Evolutionary conservation across 768 basidiomycete genomes (phyloP).

Genomic region (Lactarius hengduanensis): DNA sequence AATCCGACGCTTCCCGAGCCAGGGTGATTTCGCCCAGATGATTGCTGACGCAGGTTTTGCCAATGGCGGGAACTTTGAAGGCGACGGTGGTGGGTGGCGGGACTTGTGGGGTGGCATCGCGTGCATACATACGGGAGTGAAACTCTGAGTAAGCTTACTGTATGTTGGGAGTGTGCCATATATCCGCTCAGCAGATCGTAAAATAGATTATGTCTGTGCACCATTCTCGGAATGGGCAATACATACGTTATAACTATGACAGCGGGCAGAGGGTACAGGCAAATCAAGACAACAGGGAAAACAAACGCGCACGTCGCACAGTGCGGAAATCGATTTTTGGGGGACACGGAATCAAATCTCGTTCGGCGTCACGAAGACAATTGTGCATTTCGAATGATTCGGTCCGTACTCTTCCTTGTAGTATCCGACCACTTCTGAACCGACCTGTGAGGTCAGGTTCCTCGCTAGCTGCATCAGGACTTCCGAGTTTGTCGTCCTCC

Average conservation of each 20-base stretch:
- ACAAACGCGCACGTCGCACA: not conserved
- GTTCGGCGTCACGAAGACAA: constrained; percentile 2
- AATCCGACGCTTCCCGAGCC: constrained; percentile 89
- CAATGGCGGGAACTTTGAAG: constrained; percentile 56
- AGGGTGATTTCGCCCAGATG: constrained; percentile 86
- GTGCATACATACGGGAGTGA: constrained; percentile 80
- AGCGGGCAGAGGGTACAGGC: no score
- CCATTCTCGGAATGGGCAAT: not conserved
- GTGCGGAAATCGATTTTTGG: not conserved
- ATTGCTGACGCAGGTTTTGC: constrained; percentile 82
- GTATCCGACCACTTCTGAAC: not conserved
- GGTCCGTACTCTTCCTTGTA: not conserved
- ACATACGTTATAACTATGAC: not conserved
- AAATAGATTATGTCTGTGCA: not conserved
- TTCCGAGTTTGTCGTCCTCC: not conserved
- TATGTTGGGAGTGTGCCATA: not conserved
- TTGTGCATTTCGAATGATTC: not conserved
- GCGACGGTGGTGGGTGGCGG: constrained; percentile 81
- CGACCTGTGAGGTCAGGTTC: not conserved
- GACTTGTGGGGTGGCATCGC: constrained; percentile 89
- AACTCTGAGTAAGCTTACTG: constrained; percentile 46
- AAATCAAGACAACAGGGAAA: not conserved
- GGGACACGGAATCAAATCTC: not conserved
- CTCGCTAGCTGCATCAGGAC: not conserved
- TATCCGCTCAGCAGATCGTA: not conserved